These are phyloP conservation scores for Tetrapisispora nanseiensis DNA, from an alignment of 805 yeast species.

Conservation along the genomic window DNA sequence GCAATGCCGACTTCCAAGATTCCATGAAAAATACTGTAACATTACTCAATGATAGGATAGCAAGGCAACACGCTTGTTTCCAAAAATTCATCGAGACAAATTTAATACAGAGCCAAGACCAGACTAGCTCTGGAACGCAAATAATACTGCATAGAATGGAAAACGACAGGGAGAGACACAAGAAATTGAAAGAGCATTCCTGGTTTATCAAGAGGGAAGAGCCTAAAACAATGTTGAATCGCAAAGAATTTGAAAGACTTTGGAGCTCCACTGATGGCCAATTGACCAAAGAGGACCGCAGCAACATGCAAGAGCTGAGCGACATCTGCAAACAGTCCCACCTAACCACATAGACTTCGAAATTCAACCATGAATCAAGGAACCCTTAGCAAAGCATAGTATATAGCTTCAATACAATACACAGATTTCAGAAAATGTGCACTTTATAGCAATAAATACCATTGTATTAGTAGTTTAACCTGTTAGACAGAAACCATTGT, in stretches of 20 bases:
- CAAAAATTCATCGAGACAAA: constrained; percentile 4
- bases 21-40: constrained; percentile 5
- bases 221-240: constrained; percentile 21
- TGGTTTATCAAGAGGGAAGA: constrained; percentile 14
- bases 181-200: constrained; percentile 77
- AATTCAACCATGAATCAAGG: too few species aligned
- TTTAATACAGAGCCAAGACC: background rate
- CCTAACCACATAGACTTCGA: constrained; percentile 7
- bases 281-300: constrained; percentile 39
- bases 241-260: constrained; percentile 41
- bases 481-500: too few species aligned
- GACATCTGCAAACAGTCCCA: constrained; percentile 45
- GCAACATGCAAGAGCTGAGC: constrained; percentile 45
- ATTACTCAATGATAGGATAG: constrained; percentile 14
- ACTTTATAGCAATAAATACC: too few species aligned
- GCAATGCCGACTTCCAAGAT: constrained; percentile 1
- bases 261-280: constrained; percentile 30
- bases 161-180: constrained; percentile 85
- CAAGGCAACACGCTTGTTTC: constrained; percentile 5
- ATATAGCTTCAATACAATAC: background rate
- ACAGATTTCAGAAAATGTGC: too few species aligned
- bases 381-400: background rate
- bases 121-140: background rate
- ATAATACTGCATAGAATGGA: constrained; percentile 68
- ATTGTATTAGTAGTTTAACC: too few species aligned